Evolutionary conservation across 371 early-diverging fungal genomes (phyloP), one percentile per base, ranked within the genome.

Genomic region (Mucor irregularis): DNA sequence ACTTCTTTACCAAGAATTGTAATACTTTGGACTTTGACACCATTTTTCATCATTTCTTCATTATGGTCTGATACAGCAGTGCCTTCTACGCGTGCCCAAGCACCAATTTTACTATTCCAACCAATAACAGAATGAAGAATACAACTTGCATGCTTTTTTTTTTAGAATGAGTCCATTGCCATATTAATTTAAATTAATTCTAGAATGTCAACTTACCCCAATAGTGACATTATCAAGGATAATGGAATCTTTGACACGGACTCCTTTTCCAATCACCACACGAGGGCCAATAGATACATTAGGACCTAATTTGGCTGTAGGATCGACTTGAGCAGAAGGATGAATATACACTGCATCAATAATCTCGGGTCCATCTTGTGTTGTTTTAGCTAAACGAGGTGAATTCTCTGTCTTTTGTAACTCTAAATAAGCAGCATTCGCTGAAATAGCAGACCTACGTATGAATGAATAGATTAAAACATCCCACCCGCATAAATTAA

Each of bases 221-320:
- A 99, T 84, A 47, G 92, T 91, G 10, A 90, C 92, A 61, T 86
- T 88, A 75, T 99, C 99, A 56, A 99, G 83, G 21, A 99, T 77
- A 56, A 98, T 92, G 31, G 97, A 79, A 74, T 99, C 95, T 66
- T 91, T 86, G 55, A 99, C 85, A 63, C 97, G 92, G 4, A 93
- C 98, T 47, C 98, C 98, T 50, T 90, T 88, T 48, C 96, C 97
- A 35, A 99, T 85, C 11, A 85, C 73, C 2, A 85, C 95, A 53
- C 94, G 94, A 17, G 95, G 91, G 39, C 96, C 98, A 56, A 97
- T 91, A n/a, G 90, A 89, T 14, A 96, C 96, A 69, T 97, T 95
- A 25, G 96, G 97, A 8, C 97, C 96, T 57, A 99, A 87, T 81
- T 92, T 93, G 33, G 96, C 95, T 16, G 90, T 84, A 28, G 95